phyloP scores from a whole-genome alignment of 129 eudicot species.

The Smallanthus sonchifolius region DNA sequence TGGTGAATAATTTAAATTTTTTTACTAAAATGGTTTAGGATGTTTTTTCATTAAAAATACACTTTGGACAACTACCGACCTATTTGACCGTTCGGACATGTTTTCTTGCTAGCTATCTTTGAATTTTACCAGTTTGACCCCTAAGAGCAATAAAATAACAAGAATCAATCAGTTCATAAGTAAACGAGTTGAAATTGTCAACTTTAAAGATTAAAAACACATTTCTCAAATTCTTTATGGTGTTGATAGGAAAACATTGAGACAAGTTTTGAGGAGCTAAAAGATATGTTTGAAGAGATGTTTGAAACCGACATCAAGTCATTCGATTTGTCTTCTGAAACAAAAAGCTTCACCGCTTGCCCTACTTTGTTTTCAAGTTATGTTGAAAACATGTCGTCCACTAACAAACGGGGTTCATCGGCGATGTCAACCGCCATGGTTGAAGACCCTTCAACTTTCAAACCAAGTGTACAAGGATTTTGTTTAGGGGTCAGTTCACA shows the following conservation, averaged over 20 bases:
- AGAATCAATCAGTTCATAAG: neutral
- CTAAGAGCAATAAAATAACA: neutral
- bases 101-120: neutral
- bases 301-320: conserved; percentile 45
- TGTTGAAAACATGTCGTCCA: conserved; percentile 12
- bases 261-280: conserved; percentile 55
- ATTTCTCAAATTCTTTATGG: neutral
- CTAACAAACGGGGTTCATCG: conserved; percentile 48
- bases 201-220: neutral
- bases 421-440: conserved; percentile 19
- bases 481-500: conserved; percentile 46
- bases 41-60: neutral
- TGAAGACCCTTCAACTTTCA: conserved; percentile 28
- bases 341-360: conserved; percentile 25
- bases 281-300: conserved; percentile 63
- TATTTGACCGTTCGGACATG: too few species aligned
- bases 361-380: conserved; percentile 31
- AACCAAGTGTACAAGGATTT: conserved; percentile 39
- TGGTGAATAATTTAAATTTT: neutral
- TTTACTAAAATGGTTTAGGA: neutral
- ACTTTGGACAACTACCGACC: neutral
- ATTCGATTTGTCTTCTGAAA: conserved; percentile 28
- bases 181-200: neutral
- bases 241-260: conserved; percentile 45
- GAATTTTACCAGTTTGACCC: too few species aligned